Conservation (phyloP, 2,329 filamentous ascomycete genomes). For the Eurotiales sp. region DNA sequence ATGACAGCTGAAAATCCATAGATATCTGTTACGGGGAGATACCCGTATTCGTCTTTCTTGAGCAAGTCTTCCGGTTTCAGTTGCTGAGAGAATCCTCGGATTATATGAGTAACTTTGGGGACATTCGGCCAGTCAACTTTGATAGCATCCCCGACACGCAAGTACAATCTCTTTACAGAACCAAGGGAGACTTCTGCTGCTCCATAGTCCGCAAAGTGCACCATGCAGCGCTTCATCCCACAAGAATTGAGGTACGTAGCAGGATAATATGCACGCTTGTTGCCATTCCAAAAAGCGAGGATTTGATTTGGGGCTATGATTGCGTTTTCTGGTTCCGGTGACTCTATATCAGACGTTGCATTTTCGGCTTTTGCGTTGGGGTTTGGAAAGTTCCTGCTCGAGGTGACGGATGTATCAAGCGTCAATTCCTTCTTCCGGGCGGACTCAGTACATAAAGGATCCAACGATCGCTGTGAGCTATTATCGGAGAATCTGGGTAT, state of each 20-base stretch:
- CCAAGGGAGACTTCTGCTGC: conserved; percentile 38
- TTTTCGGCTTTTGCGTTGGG: background rate
- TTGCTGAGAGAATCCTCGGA: conserved; percentile 39
- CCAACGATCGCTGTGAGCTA: conserved; percentile 15
- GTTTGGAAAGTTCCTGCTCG: background rate
- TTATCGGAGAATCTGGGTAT: conserved; percentile 12
- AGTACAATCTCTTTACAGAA: conserved; percentile 42
- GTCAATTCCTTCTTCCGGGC: conserved; percentile 11
- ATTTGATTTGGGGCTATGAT: conserved; percentile 50
- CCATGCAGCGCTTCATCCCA: conserved; percentile 39
- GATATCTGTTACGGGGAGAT: conserved; percentile 37
- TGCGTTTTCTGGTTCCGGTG: conserved; percentile 15
- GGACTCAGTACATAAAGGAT: background rate
- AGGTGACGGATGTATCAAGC: background rate
- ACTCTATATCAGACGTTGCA: conserved; percentile 9
- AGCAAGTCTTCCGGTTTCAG: conserved; percentile 26
- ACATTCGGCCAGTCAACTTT: conserved; percentile 43
- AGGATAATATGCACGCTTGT: conserved; percentile 56
- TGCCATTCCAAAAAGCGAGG: conserved; percentile 56
- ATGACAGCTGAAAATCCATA: conserved; percentile 41
- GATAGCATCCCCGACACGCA: conserved; percentile 43
- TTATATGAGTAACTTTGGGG: conserved; percentile 42
- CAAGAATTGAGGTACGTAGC: conserved; percentile 50
- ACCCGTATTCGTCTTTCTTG: conserved; percentile 22
- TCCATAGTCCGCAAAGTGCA: conserved; percentile 44